Evolutionary conservation across 225 moss, liverwort and hornwort genomes (phyloP).

Genomic region (Pleurozium schreberi): DNA sequence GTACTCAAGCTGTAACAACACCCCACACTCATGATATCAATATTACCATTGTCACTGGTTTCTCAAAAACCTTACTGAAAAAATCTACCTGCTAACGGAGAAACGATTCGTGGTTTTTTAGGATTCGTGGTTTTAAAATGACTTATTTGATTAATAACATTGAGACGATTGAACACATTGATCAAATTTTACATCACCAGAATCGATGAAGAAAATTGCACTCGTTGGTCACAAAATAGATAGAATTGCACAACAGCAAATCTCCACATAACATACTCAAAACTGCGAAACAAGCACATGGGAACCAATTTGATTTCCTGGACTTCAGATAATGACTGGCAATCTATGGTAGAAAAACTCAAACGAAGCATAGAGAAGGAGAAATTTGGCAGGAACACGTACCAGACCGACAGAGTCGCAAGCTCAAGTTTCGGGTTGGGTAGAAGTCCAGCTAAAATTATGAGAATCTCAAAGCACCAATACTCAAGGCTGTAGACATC

Average conservation of each 20-base stretch:
- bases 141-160: not conserved
- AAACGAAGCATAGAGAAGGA: not conserved
- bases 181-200: not conserved
- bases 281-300: not conserved
- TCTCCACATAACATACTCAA: not conserved
- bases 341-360: not conserved
- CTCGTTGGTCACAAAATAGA: not conserved
- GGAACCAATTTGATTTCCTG: not conserved
- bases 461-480: conserved; percentile 65
- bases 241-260: not conserved
- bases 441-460: conserved; percentile 61
- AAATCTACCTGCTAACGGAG: not conserved
- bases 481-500: conserved; percentile 52
- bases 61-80: not conserved
- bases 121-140: not conserved
- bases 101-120: not conserved
- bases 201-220: not conserved
- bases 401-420: conserved; percentile 70
- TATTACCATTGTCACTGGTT: not conserved
- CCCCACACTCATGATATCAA: not conserved
- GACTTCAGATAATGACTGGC: not conserved
- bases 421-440: conserved; percentile 66
- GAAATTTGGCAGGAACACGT: not conserved
- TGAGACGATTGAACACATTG: not conserved
- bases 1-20: conserved; percentile 72